phyloP scores from a whole-genome alignment of 2,329 filamentous ascomycete genomes.

The Claviceps sp. region DNA sequence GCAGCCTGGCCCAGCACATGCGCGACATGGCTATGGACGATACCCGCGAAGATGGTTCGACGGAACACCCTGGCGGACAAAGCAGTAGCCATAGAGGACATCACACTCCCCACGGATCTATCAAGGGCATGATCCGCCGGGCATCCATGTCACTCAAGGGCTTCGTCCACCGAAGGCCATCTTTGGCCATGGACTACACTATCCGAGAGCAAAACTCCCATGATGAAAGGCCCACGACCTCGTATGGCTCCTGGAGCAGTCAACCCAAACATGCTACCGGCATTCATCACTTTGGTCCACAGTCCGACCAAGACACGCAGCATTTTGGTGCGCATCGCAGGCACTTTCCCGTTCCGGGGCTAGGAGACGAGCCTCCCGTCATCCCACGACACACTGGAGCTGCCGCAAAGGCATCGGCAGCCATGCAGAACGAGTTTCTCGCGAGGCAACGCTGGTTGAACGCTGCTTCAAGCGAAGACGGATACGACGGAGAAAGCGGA shows the following conservation, averaged over 20 bases:
- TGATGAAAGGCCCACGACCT: constrained; percentile 27
- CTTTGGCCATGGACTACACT: constrained; percentile 21
- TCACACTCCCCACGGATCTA: constrained; percentile 15
- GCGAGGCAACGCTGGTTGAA: constrained; percentile 29
- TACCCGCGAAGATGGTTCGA: constrained; percentile 11
- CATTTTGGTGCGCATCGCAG: constrained; percentile 12
- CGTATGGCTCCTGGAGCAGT: constrained; percentile 34
- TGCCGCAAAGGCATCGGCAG: constrained; percentile 48
- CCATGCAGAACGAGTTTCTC: constrained; percentile 41
- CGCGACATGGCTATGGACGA: constrained; percentile 22
- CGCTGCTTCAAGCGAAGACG: constrained; percentile 27
- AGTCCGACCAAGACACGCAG: constrained; percentile 27
- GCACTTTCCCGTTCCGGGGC: constrained; percentile 32
- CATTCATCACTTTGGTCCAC: constrained; percentile 34
- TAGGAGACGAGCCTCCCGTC: constrained; percentile 41
- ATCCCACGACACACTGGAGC: constrained; percentile 47
- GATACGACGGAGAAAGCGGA: constrained; percentile 48
- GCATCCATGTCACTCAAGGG: constrained; percentile 42
- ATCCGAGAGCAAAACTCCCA: constrained; percentile 15
- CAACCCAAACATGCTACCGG: constrained; percentile 37
- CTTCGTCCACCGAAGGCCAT: constrained; percentile 36
- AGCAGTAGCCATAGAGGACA: constrained; percentile 13
- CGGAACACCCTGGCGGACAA: constrained; percentile 10
- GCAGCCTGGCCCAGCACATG: constrained; percentile 15
- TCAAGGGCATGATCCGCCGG: constrained; percentile 40